phyloP scores from a whole-genome alignment of 2,329 filamentous ascomycete species.

The Paecilomyces niveus region DNA sequence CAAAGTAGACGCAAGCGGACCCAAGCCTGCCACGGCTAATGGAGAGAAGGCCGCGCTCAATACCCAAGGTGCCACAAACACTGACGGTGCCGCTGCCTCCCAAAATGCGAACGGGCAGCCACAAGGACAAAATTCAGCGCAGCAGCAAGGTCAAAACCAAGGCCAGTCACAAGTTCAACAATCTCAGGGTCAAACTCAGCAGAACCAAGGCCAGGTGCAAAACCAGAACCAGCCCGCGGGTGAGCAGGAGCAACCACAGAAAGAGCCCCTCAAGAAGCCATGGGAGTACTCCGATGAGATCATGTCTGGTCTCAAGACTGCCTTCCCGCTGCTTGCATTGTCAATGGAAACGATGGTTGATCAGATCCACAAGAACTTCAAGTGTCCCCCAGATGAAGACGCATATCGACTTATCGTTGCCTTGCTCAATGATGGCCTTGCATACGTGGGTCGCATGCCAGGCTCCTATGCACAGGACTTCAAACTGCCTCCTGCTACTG shows the following conservation, averaged over 20 bases:
- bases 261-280: conserved; percentile 60
- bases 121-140: conserved; percentile 15
- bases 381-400: conserved; percentile 96
- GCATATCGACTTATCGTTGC: conserved; percentile 97
- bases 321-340: conserved; percentile 87
- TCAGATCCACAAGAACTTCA: conserved; percentile 98
- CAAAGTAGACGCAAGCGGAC: conserved; percentile 8
- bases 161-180: conserved; percentile 13
- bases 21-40: conserved; percentile 38
- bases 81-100: conserved; percentile 23
- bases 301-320: conserved; percentile 90
- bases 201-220: conserved; percentile 26
- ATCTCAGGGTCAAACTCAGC: conserved; percentile 7
- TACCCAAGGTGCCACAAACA: conserved; percentile 36
- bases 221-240: conserved; percentile 8
- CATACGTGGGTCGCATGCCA: conserved; percentile 84
- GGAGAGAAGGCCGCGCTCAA: conserved; percentile 41
- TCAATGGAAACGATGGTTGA: conserved; percentile 99
- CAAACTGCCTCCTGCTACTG: conserved; percentile 81
- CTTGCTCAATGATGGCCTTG: conserved; percentile 86
- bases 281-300: conserved; percentile 98
- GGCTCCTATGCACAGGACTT: conserved; percentile 81
- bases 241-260: conserved; percentile 25
- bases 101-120: conserved; percentile 18
- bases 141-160: conserved; percentile 10